Evolutionary conservation across 257 asterid species (phyloP), one percentile per base, ranked within the genome.

Genomic region (Plantago elongata): DNA sequence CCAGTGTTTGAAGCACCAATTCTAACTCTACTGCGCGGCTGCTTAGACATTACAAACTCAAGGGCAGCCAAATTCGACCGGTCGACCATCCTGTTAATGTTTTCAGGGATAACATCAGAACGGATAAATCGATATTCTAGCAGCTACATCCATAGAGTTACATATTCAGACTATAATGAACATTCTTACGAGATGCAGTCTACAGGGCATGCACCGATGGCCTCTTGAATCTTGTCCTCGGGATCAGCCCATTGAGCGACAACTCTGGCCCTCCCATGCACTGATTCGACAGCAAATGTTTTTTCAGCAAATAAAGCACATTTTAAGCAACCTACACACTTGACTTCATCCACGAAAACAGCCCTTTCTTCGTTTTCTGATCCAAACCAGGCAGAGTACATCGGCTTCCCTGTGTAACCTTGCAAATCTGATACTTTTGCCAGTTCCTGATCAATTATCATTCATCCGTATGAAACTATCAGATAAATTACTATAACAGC

Each of bases 241-340:
- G 95, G 80, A 74, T 91, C 98, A 62, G 95, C 98, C 97, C 98
- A 91, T 14, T 91, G 98, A 44, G 90, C 83, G 67, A 86, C 86
- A 4, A 81, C 98, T 66, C 98, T 72, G 29, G 98, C 98, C 59
- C 98, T 72, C 37, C 98, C 98, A 43, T 84, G 81, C 27, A 78
- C 81, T 0, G 97, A 79, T 78, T 91, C 98, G 6, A 91, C 64
- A 8, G 95, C 93, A 61, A 91, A 91, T 11, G 98, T 91, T 51
- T 88, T 91, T 37, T 80, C 80, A 2, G 97, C 98, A 29, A 81
- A 80, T 47, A 91, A 64, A 9, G 98, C 98, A 63, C 98, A 88
- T 74, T 91, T 91, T 46, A 91, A 77, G 78, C 98, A 91, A 18
- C 95, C 98, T 5, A 91, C 78, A 44, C 97, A 91, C 79, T 83